phyloP scores from a whole-genome alignment of 106 monocot genomes.

The Dioscorea alata region DNA sequence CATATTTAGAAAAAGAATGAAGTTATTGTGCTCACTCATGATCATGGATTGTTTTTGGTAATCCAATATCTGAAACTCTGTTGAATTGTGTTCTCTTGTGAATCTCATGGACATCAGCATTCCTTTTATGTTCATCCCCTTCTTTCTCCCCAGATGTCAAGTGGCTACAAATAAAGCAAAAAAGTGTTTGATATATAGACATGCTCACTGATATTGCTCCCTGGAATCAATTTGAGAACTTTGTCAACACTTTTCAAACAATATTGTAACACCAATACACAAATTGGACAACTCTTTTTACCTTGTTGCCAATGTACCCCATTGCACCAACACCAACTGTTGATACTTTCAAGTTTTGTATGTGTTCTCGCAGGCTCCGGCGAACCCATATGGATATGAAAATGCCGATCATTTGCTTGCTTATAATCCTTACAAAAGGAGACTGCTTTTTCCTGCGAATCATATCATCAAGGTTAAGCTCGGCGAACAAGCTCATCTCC shows the following conservation, averaged over 20 bases:
- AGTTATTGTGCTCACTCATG: constrained; percentile 70
- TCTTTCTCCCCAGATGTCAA: constrained; percentile 75
- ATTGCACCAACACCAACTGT: constrained; percentile 95
- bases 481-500: constrained; percentile 11
- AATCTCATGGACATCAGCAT: constrained; percentile 84
- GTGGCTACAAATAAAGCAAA: constrained; percentile 83
- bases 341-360: constrained; percentile 87
- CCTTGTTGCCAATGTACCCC: constrained; percentile 99
- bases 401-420: constrained; percentile 95
- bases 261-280: not conserved
- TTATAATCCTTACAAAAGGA: constrained; percentile 70
- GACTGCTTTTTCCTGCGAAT: constrained; percentile 33
- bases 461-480: constrained; percentile 20
- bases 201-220: constrained; percentile 91
- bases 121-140: constrained; percentile 62
- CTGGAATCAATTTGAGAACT: constrained; percentile 24
- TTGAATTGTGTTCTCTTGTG: constrained; percentile 66
- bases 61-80: constrained; percentile 17
- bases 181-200: constrained; percentile 86
- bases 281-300: constrained; percentile 12
- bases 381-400: constrained; percentile 80
- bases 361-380: constrained; percentile 51
- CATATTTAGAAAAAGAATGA: not conserved
- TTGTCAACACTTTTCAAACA: not conserved
- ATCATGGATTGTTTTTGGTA: constrained; percentile 67